Base-by-base conservation (phyloP, 2,329 filamentous ascomycete genomes). In the Aspergillus felis region DNA sequence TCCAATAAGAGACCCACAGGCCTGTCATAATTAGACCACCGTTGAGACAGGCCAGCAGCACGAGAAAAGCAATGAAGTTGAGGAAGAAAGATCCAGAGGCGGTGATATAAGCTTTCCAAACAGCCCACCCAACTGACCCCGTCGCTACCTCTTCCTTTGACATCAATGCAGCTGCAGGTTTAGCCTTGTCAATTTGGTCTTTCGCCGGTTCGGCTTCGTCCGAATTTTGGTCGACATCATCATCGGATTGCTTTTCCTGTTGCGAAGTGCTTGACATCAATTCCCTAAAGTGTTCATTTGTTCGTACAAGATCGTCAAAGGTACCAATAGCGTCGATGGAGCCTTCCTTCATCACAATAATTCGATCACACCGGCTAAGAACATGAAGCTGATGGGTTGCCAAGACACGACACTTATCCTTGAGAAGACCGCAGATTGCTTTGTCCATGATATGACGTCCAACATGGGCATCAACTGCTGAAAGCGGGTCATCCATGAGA, bases 331-430 rank as follows among this genome's bases (percentile, higher is more conserved):
- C 91, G 71, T 90, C 85, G 55, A 97, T 89, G 54, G 82, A 85
- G 48, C 94, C 94, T 17, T 87, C 86, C 56, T 97, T 90, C 85
- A 99, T 92, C 86, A 92, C 92, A 51, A 97, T 86, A 62, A 97
- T 93, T 35, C 93, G 84, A 71, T 97, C 93, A 66, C 92, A 97
- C 35, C 92, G 87, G 69, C 84, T 92, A 5, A 97, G 83, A 5
- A 97, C 92, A 80, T 95, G 94, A 14, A 97, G 84, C 72, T 97
- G 93, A 74, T 99, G 94, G 0, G 94, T 99, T 1, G 93, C 94
- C 32, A 99, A 81, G 35, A 97, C 88, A 22, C 94, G 84, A 68
- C 91, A 94, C 74, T 97, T 97, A 75, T 93, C 84, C 66, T 89
- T 90, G 54, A 97, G 80, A 9, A 97, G 81, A 7, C 93, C 93